Conservation (phyloP, 2,329 filamentous ascomycete species). For the Orbilia javanica region DNA sequence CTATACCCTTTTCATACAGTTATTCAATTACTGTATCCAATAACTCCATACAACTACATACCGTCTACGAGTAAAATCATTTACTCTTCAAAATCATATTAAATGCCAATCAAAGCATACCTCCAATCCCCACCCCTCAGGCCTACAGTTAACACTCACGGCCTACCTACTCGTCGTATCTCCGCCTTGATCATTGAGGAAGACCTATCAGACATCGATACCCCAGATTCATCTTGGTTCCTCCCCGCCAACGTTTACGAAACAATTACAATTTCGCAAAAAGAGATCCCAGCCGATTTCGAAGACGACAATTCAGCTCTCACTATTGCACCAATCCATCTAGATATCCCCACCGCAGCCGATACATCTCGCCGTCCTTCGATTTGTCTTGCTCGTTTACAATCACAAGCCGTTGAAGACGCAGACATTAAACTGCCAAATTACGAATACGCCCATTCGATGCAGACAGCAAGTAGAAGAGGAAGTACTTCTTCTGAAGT, state of each 20-base stretch:
- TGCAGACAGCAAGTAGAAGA: conserved; percentile 23
- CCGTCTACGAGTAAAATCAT: conserved; percentile 15
- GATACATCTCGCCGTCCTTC: conserved; percentile 56
- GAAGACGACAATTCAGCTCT: conserved; percentile 6
- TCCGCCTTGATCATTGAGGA: conserved; percentile 56
- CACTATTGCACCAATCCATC: conserved; percentile 5
- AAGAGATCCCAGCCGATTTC: conserved; percentile 36
- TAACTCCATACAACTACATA: conserved; percentile 5
- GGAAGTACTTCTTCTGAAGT: conserved; percentile 44
- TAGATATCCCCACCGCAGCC: conserved; percentile 51
- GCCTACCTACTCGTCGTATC: conserved; percentile 47
- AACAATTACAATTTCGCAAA: conserved; percentile 54
- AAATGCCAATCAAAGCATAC: conserved; percentile 58
- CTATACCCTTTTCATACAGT: neutral
- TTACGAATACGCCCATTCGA: conserved; percentile 48
- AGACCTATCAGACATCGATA: conserved; percentile 53
- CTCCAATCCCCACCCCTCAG: conserved; percentile 52
- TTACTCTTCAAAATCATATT: conserved; percentile 18
- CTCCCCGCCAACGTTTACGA: conserved; percentile 55
- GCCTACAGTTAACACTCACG: conserved; percentile 40
- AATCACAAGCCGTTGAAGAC: conserved; percentile 36
- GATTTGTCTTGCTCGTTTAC: conserved; percentile 39
- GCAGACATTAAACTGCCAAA: conserved; percentile 52
- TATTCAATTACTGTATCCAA: conserved; percentile 21
- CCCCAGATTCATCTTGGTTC: conserved; percentile 53